A percentile compares a stretch with the other conserved stretches of the same genome.
Evolutionary conservation across 2,329 filamentous ascomycete species (phyloP).

Genomic region (Boeremia lycopersici): DNA sequence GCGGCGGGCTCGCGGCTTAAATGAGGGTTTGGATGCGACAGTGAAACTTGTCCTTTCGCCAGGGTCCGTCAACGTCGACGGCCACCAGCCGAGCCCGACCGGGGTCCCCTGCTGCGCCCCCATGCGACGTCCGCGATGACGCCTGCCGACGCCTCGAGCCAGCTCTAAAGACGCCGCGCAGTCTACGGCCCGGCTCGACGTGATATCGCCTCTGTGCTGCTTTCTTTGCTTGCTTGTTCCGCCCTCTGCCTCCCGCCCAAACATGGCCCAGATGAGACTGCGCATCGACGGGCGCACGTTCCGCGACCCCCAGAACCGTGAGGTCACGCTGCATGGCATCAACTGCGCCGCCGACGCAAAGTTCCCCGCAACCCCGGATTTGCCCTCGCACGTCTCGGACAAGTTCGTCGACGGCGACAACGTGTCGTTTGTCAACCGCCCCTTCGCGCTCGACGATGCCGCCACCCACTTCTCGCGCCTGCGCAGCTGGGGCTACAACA

Average conservation of each 20-base stretch:
- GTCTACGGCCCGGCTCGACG: slow-evolving; percentile 4
- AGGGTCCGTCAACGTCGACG: slow-evolving; percentile 7
- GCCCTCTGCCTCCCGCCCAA: neutral
- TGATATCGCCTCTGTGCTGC: slow-evolving; percentile 2
- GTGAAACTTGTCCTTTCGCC: slow-evolving; percentile 38
- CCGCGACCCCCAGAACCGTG: slow-evolving; percentile 78
- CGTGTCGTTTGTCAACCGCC: slow-evolving; percentile 85
- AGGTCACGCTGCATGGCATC: slow-evolving; percentile 89
- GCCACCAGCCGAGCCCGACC: neutral
- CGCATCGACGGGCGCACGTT: slow-evolving; percentile 86
- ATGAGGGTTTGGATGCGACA: slow-evolving; percentile 11
- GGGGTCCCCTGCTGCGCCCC: slow-evolving; percentile 8
- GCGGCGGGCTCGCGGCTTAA: slow-evolving; percentile 21
- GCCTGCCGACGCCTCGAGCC: neutral
- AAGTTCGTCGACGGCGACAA: slow-evolving; percentile 92
- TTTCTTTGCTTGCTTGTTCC: too few species aligned
- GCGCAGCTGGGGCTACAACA: slow-evolving; percentile 92
- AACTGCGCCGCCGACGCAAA: slow-evolving; percentile 93
- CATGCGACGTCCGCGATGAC: slow-evolving; percentile 7
- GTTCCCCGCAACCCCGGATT: slow-evolving; percentile 78
- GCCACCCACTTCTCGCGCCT: slow-evolving; percentile 84
- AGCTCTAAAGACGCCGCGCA: too few species aligned
- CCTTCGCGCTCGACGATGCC: slow-evolving; percentile 83
- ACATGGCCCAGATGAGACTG: slow-evolving; percentile 77
- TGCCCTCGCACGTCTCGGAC: slow-evolving; percentile 77